Evolutionary conservation across 306 rosid species (phyloP), one percentile per base, ranked within the genome.

Genomic region (Trichosanthes truncata): DNA sequence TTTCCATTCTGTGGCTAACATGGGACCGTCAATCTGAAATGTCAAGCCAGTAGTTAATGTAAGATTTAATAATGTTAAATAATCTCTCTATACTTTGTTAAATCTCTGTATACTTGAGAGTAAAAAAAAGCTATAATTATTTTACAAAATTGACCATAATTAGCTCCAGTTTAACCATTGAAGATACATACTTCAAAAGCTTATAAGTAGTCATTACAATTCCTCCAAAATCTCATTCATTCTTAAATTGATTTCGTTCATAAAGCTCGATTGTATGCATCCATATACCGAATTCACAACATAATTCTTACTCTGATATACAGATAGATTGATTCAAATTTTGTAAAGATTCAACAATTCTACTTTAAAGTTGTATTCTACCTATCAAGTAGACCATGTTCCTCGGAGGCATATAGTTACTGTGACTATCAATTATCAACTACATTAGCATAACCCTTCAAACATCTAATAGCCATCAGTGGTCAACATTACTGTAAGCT

Each of bases 1-100:
- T 82, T 80, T 90, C 97, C 99, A 93, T 85, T 95, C 97, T 55
- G 97, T 89, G 78, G 97, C 89, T 90, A 90, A 80, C 97, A 93
- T 92, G 23, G 99, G 99, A 79, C 92, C 87, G 81, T 95, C 97
- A 81, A 95, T 93, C 97, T 95, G 90, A 87, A 84, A 81, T 45
- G 68, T 79, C 87, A 86, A 75, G 75, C 73, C 73, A 68, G 76
- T 67, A 78, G 62, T 33, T 23, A 59, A 83, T 77, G 74, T 63
- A 60, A 55, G 41, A 20, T 35, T 20, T 63, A 87, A 82, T 59
- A 38, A 68, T 9, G 74, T n/a, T 20, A 68, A n/a, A 68, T 68
- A 68, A 68, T 38, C 31, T 66, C 74, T n/a, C 46, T 66, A 2
- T 18, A 66, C 14, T 3, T 36, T 0, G 23, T 18, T 35, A 68